Conservation (phyloP, 495 filamentous ascomycete genomes). For the Chaetomium fimeti region DNA sequence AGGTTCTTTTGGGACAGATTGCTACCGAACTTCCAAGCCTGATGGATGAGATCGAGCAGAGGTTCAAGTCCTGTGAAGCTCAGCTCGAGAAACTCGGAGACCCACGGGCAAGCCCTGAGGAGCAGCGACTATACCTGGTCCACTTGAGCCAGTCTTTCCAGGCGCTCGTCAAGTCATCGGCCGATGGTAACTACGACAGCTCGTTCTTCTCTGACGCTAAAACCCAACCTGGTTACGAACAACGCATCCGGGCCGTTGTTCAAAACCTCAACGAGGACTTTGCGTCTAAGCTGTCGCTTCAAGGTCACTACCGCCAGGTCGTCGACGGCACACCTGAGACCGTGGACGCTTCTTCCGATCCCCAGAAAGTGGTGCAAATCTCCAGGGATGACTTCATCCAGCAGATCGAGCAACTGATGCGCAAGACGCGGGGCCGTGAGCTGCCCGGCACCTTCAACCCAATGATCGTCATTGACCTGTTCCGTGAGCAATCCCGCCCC, state of each 20-base stretch:
- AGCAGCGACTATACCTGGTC: slow-evolving; percentile 56
- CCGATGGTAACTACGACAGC: slow-evolving; percentile 57
- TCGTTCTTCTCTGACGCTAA: slow-evolving; percentile 54
- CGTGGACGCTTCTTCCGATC: neutral
- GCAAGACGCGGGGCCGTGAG: slow-evolving; percentile 41
- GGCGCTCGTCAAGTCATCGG: slow-evolving; percentile 48
- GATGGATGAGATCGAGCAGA: slow-evolving; percentile 54
- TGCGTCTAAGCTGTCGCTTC: slow-evolving; percentile 45
- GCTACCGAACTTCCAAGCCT: slow-evolving; percentile 56
- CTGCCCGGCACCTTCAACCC: slow-evolving; percentile 51
- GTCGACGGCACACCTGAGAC: slow-evolving; percentile 4
- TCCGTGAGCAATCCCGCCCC: slow-evolving; percentile 42
- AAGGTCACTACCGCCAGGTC: slow-evolving; percentile 49
- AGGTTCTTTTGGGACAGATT: slow-evolving; percentile 58
- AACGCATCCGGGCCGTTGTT: slow-evolving; percentile 60
- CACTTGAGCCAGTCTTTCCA: slow-evolving; percentile 54
- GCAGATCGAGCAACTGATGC: slow-evolving; percentile 37
- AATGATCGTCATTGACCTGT: slow-evolving; percentile 47
- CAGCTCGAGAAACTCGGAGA: slow-evolving; percentile 50
- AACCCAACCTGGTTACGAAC: slow-evolving; percentile 39
- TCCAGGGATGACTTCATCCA: slow-evolving; percentile 32
- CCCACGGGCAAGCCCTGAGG: slow-evolving; percentile 44
- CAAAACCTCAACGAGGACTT: slow-evolving; percentile 60
- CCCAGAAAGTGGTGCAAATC: neutral
- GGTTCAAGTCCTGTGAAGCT: slow-evolving; percentile 33